These are phyloP conservation scores for Acacia melanoxylon DNA, from an alignment of 306 rosid species.

Conservation along the genomic window DNA sequence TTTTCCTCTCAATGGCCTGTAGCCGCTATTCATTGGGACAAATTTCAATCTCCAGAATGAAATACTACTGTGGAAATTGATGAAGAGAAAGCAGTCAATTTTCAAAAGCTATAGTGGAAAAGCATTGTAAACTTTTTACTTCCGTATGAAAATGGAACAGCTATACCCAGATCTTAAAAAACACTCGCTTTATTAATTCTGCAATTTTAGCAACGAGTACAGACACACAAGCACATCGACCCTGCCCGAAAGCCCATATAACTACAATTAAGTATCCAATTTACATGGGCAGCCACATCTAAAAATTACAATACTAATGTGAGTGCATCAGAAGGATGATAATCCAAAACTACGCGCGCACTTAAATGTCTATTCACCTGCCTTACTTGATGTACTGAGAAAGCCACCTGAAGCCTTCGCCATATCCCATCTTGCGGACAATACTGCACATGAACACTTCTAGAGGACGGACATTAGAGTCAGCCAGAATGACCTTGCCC, in stretches of 20 bases:
- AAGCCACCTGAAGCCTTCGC: conserved; percentile 68
- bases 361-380: conserved; percentile 6
- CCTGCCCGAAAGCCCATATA: background rate
- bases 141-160: background rate
- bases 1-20: too few relatives aligned
- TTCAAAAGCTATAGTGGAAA: background rate
- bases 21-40: background rate
- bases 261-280: conserved; percentile 31
- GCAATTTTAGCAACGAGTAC: conserved; percentile 7
- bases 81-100: background rate
- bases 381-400: conserved; percentile 65
- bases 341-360: conserved; percentile 8
- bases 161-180: background rate
- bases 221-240: conserved; percentile 12
- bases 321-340: conserved; percentile 12
- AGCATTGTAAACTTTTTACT: background rate
- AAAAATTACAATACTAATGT: conserved; percentile 19
- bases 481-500: conserved; percentile 53
- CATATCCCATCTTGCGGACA: conserved; percentile 74
- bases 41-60: background rate
- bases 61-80: background rate
- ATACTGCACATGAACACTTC: conserved; percentile 79
- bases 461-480: conserved; percentile 58
- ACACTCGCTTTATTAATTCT: background rate
- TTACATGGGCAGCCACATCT: conserved; percentile 27